These are phyloP conservation scores for Zalaria obscura DNA, from an alignment of 2,329 filamentous ascomycete genomes.

Conservation along the genomic window DNA sequence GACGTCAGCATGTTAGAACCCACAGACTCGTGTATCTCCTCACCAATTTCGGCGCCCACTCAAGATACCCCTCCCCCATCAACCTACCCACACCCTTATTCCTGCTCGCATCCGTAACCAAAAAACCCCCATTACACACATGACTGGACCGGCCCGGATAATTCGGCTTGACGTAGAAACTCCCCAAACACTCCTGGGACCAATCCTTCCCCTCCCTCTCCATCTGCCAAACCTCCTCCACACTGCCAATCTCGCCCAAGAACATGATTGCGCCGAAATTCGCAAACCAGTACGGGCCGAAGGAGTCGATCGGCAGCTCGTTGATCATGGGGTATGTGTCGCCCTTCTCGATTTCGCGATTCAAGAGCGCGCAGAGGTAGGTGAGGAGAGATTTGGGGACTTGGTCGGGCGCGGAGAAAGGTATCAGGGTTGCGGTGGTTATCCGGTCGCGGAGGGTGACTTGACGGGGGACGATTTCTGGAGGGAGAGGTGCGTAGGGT, in stretches of 20 bases:
- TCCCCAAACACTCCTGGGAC: constrained; percentile 69
- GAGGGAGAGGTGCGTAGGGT: constrained; percentile 48
- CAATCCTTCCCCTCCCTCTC: constrained; percentile 45
- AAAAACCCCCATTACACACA: constrained; percentile 54
- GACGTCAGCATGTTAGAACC: background rate
- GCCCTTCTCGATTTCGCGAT: constrained; percentile 80
- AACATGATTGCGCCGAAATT: constrained; percentile 84
- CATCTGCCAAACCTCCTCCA: constrained; percentile 37
- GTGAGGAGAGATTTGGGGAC: constrained; percentile 62
- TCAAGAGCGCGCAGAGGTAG: constrained; percentile 72
- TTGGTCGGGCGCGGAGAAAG: constrained; percentile 62
- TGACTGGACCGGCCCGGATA: constrained; percentile 85
- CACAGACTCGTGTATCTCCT: constrained; percentile 4
- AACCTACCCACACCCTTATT: constrained; percentile 35
- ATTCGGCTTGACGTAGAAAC: constrained; percentile 90
- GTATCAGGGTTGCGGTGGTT: constrained; percentile 70
- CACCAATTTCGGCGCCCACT: constrained; percentile 37
- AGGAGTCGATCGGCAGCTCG: constrained; percentile 56
- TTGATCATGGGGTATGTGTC: constrained; percentile 87
- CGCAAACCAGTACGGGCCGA: constrained; percentile 78
- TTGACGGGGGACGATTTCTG: constrained; percentile 56
- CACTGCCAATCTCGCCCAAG: constrained; percentile 55
- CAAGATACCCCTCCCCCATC: constrained; percentile 38
- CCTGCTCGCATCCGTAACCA: constrained; percentile 32
- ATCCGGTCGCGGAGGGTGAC: constrained; percentile 74